Base-by-base conservation (phyloP, 176 grass and related monocot genomes). In the Dactylis glomerata region DNA sequence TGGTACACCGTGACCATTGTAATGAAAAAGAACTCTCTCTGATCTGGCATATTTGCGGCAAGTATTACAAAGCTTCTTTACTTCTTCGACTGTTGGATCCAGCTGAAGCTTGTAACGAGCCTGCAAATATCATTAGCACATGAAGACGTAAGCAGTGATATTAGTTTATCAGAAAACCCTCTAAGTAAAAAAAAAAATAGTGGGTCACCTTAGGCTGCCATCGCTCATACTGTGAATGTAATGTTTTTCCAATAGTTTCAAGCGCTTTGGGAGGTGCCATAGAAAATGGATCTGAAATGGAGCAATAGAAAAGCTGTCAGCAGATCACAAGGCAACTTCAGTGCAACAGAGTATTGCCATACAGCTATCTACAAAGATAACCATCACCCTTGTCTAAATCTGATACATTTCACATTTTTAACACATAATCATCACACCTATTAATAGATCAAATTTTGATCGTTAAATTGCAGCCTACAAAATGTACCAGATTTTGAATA, bases 21-120 rank as follows among this genome's bases (percentile, higher is more conserved):
- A 99, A 86, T 99, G 96, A 74, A 99, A 99, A 88, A 99, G 88
- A 23, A 99, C 96, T 80, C 96, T 95, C 74, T 99, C 96, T 83
- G 96, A 90, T 89, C 65, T 92, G 80, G 96, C 96, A 92, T 96
- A 99, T 90, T 96, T 99, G 57, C 93, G 93, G 84, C 93, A 99
- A 41, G 93, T 94, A 72, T 77, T 89, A 79, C 96, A 99, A 63
- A 99, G 96, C 75, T 99, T 99, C 86, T 99, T 99, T 34, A 99
- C 89, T 80, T 99, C 96, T 72, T 99, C 96, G 31, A 96, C 84
- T 28, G 96, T 96, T 31, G 96, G 96, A 89, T 99, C 96, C 49
- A 96, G 75, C 78, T 99, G 88, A 88, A 92, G 91, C 81, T 99
- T 99, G 81, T 99, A 99, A 63, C 86, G 87, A 77, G 93, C 96